Evolutionary conservation across 2,329 filamentous ascomycete species (phyloP), one percentile per base, ranked within the genome.

Genomic region (Alternaria gansuensis): DNA sequence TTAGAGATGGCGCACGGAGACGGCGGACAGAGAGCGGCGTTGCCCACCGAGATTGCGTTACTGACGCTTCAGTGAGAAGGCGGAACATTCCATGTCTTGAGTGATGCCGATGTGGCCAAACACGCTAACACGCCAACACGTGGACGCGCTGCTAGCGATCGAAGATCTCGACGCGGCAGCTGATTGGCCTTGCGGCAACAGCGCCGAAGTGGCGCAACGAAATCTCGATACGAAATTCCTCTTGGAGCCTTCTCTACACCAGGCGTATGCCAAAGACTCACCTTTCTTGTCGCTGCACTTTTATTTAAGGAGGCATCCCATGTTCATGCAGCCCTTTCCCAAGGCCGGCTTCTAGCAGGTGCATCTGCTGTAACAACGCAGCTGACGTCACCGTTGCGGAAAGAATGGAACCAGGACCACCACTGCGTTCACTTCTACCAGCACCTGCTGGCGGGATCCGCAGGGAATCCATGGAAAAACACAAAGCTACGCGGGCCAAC

Each of bases 401-500:
- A 54, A 43, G 34, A 13, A 54, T 54, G 52, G 52, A 54, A 21
- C 43, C 26, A 54, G 26, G 43, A 24, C 50, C 49, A 46, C 41
- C 55, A 46, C 23, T 54, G 34, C 55, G 55, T 41, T 39, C 55
- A 26, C 49, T 58, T 26, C 28, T 58, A 24, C 55, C 55, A 23
- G 55, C 55, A 11, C 55, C 55, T 23, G 43, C 41, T 24, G 55
- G 55, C 14, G 28, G 43, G 5, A 21, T 40, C 11, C 55, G 51
- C 28, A 53, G 21, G 26, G 55, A 54, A 36, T 24, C 34, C 9
- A 34, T 14, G 8, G 49, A 54, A 29, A 44, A n/a, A 10, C 51
- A 43, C 3, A 59, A 36, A 28, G 14, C 41, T 23, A 36, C 34
- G 14, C 52, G 52, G 10, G 21, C 33, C 52, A 58, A 54, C 39